These are phyloP conservation scores for Melanopsichium pennsylvanicum DNA, from an alignment of 1,284 basidiomycete species.

Conservation along the genomic window DNA sequence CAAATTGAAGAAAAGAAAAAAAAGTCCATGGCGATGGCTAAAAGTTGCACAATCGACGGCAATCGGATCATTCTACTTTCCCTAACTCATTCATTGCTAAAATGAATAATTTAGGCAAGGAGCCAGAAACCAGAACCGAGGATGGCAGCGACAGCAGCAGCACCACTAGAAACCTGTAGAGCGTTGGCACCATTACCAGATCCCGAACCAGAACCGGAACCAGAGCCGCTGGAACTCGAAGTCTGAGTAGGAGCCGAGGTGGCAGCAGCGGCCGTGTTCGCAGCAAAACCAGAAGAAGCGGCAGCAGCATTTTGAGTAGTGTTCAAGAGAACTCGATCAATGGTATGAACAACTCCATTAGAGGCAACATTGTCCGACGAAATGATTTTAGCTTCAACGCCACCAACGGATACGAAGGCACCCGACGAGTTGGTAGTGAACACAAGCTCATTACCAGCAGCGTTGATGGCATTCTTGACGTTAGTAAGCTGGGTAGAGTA, in stretches of 20 bases:
- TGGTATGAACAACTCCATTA: conserved; percentile 78
- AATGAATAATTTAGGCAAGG: conserved; percentile 39
- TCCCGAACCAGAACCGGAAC: conserved; percentile 68
- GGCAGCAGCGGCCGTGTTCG: no score
- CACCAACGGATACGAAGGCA: conserved; percentile 72
- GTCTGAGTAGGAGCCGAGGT: conserved; percentile 23
- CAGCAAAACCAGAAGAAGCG: conserved; percentile 70
- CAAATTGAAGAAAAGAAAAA: no score
- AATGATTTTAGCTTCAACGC: conserved; percentile 72
- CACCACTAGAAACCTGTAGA: conserved; percentile 19
- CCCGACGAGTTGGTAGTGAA: conserved; percentile 74
- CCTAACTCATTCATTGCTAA: no score
- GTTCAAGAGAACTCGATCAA: conserved; percentile 74
- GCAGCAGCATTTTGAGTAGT: conserved; percentile 69
- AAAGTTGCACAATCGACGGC: no score
- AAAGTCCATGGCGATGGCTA: no score
- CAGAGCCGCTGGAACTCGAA: conserved; percentile 66
- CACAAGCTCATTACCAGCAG: conserved; percentile 72
- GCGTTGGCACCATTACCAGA: conserved; percentile 12
- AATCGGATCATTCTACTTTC: no score
- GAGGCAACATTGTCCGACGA: conserved; percentile 73
- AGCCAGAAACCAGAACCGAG: conserved; percentile 38
- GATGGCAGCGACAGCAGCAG: conserved; percentile 28
- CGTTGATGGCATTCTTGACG: conserved; percentile 69
- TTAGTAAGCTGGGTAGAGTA: conserved; percentile 70